phyloP scores from a whole-genome alignment of 257 asterid species.

The Catharanthus roseus region DNA sequence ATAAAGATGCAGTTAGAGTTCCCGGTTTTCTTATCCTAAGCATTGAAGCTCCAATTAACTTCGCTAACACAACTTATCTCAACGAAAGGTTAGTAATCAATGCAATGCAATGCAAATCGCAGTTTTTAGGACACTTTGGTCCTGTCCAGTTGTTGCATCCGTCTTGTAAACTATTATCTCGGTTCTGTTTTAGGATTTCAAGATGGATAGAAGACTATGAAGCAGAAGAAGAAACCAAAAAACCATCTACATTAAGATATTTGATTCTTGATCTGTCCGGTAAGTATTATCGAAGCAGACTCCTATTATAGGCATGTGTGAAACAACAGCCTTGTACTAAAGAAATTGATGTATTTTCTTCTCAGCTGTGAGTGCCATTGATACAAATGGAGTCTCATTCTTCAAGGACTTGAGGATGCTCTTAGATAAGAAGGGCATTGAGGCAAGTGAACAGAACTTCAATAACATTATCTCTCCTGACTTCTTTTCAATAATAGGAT shows the following conservation, averaged over 20 bases:
- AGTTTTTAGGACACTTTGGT: neutral
- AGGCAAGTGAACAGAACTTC: constrained; percentile 44
- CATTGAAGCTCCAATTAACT: constrained; percentile 83
- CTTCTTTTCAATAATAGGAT: neutral
- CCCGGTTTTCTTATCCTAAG: constrained; percentile 64
- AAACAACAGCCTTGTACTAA: neutral
- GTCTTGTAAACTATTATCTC: neutral
- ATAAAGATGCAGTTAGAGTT: constrained; percentile 52
- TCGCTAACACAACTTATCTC: constrained; percentile 73
- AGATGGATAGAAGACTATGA: constrained; percentile 75
- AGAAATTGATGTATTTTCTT: neutral
- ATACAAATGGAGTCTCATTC: constrained; percentile 73
- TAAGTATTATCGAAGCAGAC: constrained; percentile 22
- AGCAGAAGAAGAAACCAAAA: constrained; percentile 35
- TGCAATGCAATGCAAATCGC: neutral
- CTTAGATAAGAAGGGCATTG: constrained; percentile 51
- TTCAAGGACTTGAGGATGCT: constrained; percentile 65
- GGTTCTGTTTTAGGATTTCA: constrained; percentile 36
- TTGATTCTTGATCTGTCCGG: constrained; percentile 71
- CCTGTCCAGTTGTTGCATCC: neutral
- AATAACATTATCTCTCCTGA: neutral
- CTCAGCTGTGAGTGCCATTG: constrained; percentile 74
- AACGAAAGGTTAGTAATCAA: constrained; percentile 56
- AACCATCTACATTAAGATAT: constrained; percentile 37
- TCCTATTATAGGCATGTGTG: neutral